Evolutionary conservation across 371 early-diverging fungal species (phyloP), one percentile per base, ranked within the genome.

Genomic region (Blastocladiella emersonii): DNA sequence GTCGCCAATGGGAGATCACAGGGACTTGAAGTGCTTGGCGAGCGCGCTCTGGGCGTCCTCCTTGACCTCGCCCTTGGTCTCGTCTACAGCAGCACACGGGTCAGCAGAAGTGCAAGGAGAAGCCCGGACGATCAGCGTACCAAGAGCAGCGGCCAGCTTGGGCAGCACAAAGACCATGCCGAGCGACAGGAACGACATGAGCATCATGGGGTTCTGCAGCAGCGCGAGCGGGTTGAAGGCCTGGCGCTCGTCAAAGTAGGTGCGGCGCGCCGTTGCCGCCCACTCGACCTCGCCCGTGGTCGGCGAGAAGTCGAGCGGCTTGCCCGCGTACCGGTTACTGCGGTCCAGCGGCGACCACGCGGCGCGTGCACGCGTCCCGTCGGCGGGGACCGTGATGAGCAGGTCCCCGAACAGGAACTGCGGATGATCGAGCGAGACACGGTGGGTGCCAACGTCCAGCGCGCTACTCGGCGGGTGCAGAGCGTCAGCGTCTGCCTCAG

Each of bases 331-430:
- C 53, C 10, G 27, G 53, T 51, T 32, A 10, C 30, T 12, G 12
- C 53, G 53, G 53, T 51, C 53, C 13, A 30, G 53, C 13, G 45
- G 48, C 48, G 25, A 48, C 48, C 48, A 48, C n/a, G 48, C 48
- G 7, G 30, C 3, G 13, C 21, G 23, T 4, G 17, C 13, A 6
- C 13, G 34, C 32, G 32, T 17, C 13, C 30, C 21, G 34, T 12
- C 2, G 15, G 53, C 0, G 10, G 27, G 1, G 53, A 51, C 8
- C 48, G 32, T 51, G 1, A 51, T 8, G 5, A 51, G 23, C 21
- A 48, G 25, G 53, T 51, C 53, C 15, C 8, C 21, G 53, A 30
- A 51, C 53, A 30, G 23, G 53, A 30, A 51, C 3, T 25, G 15
- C 32, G 53, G 53, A 30, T 51, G 53, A 12, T 27, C 19, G 13